phyloP scores from a whole-genome alignment of 306 rosid species.

The Acacia acuminata region DNA sequence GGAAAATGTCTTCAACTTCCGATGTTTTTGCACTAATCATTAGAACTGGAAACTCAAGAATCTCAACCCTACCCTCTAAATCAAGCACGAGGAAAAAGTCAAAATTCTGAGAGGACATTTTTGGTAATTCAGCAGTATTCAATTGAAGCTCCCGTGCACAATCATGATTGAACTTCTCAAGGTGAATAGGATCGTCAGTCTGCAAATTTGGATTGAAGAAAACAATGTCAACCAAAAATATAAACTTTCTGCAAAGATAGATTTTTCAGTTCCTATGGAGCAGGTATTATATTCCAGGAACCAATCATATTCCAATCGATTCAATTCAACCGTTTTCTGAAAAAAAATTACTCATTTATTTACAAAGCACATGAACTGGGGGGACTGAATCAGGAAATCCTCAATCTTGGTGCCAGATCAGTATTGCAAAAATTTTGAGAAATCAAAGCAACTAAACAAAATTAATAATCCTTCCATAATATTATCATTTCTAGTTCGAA shows the following conservation, averaged over 20 bases:
- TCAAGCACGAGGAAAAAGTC: constrained; percentile 95
- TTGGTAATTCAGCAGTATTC: constrained; percentile 42
- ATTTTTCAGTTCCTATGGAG: constrained; percentile 13
- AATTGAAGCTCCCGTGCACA: constrained; percentile 75
- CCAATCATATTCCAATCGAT: neutral
- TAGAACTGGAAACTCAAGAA: constrained; percentile 94
- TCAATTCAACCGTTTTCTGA: neutral
- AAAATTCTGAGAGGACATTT: constrained; percentile 49
- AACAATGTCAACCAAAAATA: constrained; percentile 9
- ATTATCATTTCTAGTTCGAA: neutral
- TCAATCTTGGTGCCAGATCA: neutral
- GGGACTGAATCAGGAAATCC: neutral
- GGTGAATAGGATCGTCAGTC: constrained; percentile 84
- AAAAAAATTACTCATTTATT: neutral
- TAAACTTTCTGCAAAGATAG: constrained; percentile 19
- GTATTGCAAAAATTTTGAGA: neutral
- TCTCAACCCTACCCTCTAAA: constrained; percentile 96
- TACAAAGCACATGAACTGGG: neutral
- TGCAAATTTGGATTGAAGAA: constrained; percentile 37
- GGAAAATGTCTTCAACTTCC: constrained; percentile 78
- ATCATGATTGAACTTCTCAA: constrained; percentile 79
- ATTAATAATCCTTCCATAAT: constrained; percentile 2
- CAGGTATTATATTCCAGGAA: constrained; percentile 21
- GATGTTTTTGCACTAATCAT: constrained; percentile 66
- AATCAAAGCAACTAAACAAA: neutral